Conservation (phyloP, 2,329 filamentous ascomycete species). For the Aspergillus brasiliensis region DNA sequence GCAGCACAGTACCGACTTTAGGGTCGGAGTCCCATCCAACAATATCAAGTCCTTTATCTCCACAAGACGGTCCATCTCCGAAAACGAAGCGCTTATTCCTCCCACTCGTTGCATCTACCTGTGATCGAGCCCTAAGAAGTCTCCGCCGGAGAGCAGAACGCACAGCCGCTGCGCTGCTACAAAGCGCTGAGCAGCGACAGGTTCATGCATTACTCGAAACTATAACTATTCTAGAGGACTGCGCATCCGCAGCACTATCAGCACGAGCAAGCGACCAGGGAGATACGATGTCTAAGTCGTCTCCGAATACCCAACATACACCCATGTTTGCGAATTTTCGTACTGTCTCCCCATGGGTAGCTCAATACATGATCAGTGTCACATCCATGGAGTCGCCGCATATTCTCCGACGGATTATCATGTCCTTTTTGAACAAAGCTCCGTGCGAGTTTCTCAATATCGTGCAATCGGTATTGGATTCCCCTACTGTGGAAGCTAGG, state of each 20-base stretch:
- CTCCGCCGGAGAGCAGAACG: conserved; percentile 16
- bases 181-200: background rate
- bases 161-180: conserved; percentile 1
- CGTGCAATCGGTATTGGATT: conserved; percentile 36
- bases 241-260: conserved; percentile 24
- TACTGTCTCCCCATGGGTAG: conserved; percentile 39
- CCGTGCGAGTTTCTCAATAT: conserved; percentile 37
- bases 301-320: background rate
- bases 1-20: conserved; percentile 2
- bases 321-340: background rate
- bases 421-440: conserved; percentile 46
- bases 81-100: conserved; percentile 20
- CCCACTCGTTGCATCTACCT: conserved; percentile 22
- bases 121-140: conserved; percentile 12
- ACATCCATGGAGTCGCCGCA: conserved; percentile 36
- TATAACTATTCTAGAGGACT: conserved; percentile 22
- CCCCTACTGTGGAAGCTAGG: conserved; percentile 1
- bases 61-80: conserved; percentile 21
- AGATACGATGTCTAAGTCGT: background rate
- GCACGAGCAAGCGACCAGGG: background rate
- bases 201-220: conserved; percentile 21
- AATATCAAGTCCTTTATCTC: background rate
- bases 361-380: conserved; percentile 38
- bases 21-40: background rate
- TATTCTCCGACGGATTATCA: conserved; percentile 41